Evolutionary conservation across 2,329 filamentous ascomycete species (phyloP), one percentile per base, ranked within the genome.

Genomic region (Trichophyton rubrum): DNA sequence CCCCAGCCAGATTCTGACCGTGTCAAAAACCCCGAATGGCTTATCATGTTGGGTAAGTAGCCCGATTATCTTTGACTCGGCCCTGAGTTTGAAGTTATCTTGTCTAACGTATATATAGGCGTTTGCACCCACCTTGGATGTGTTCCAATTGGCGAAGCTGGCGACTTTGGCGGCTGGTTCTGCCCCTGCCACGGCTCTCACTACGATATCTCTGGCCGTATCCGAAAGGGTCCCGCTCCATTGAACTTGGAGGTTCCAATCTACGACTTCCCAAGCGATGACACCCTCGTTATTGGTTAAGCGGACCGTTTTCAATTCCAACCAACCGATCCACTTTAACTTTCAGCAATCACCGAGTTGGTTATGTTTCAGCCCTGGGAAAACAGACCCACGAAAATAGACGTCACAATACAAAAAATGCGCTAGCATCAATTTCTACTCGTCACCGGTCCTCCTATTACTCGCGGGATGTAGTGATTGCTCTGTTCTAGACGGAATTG

Each of bases 131-230:
- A 99, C 79, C 82, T 99, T 74, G 93, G 93, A 79, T 99, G 93
- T 84, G 93, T 99, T 69, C 93, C 93, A 74, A 99, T 99, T 72
- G 93, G 95, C 72, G 93, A 99, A 82, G 90, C 93, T 66, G 93
- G 93, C 76, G 95, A 99, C 79, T 99, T 82, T 72, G 93, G 93
- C 75, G 93, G 93, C 74, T 99, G 93, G 93, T 99, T 99, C 88
- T 99, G 93, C 83, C 93, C 93, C 67, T 99, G 93, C 88, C 93
- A 99, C 85, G 93, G 93, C 78, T 96, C 91, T 69, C 93, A 99
- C 83, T 99, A 99, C 85, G 93, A 99, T 77, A 97, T 99, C 77
- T 97, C 91, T 66, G 93, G 93, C 76, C 90, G 93, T 79, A 89
- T 96, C 84, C 87, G 93, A 82, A 96, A 89, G 84, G 93, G 93